phyloP scores from a whole-genome alignment of 495 filamentous ascomycete species.

The Articulospora tetracladia region DNA sequence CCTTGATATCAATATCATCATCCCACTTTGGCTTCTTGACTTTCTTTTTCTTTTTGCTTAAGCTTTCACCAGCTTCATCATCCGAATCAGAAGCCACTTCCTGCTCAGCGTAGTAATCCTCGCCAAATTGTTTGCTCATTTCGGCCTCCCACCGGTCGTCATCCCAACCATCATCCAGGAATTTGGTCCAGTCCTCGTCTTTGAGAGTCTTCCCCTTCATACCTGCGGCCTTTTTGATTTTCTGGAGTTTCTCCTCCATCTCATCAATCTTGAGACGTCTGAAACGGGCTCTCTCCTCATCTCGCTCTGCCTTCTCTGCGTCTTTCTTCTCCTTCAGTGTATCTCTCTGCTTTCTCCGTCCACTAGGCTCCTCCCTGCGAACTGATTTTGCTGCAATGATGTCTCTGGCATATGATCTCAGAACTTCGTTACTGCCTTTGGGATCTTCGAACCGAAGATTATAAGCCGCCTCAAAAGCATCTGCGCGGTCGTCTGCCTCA shows the following conservation, averaged over 20 bases:
- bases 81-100: slow-evolving; percentile 42
- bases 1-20: slow-evolving; percentile 94
- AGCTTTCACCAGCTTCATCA: slow-evolving; percentile 29
- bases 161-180: slow-evolving; percentile 84
- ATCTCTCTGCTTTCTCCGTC: slow-evolving; percentile 72
- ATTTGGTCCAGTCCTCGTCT: slow-evolving; percentile 71
- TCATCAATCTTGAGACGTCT: slow-evolving; percentile 86
- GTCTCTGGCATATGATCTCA: slow-evolving; percentile 85
- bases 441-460: slow-evolving; percentile 97
- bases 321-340: slow-evolving; percentile 72
- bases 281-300: slow-evolving; percentile 77
- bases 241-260: slow-evolving; percentile 72
- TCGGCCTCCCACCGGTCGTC: slow-evolving; percentile 83
- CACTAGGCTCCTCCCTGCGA: slow-evolving; percentile 72
- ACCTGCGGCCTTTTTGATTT: slow-evolving; percentile 85
- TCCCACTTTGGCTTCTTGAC: slow-evolving; percentile 93
- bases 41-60: slow-evolving; percentile 49
- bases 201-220: slow-evolving; percentile 63
- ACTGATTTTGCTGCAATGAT: slow-evolving; percentile 74
- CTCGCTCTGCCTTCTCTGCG: slow-evolving; percentile 67
- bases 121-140: slow-evolving; percentile 82
- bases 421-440: slow-evolving; percentile 71
- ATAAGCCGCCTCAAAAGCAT: slow-evolving; percentile 88
- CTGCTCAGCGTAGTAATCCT: slow-evolving; percentile 76
- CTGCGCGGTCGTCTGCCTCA: slow-evolving; percentile 75